Evolutionary conservation across 306 rosid species (phyloP), one percentile per base, ranked within the genome.

Genomic region (Morella rubra): DNA sequence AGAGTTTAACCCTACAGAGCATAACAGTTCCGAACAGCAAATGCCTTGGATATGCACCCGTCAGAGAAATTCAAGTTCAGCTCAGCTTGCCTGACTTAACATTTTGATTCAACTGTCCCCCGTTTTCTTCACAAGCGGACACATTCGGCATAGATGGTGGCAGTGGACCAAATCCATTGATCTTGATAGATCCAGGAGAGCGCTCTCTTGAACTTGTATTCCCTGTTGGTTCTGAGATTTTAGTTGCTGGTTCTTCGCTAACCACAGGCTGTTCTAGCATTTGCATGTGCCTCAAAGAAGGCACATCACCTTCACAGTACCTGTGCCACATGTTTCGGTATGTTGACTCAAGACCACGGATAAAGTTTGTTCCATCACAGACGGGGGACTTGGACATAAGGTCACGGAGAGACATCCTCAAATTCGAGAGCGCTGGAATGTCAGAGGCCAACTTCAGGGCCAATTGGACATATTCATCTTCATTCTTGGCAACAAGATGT

Each of bases 251-350:
- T 12, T 85, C 91, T 60, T 67, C 77, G 8, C 73, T 32, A 46
- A 79, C 32, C n/a, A 61, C 82, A 47, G 82, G 66, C 44, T 76
- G 81, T 80, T 89, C 83, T 74, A 88, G 84, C 80, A 77, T 71
- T 67, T 86, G 90, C 64, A 90, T 55, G 76, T 82, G 87, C 77
- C 83, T 86, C 77, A 84, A 85, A 79, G 99, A 91, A 19, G 97
- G 99, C 70, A 90, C 88, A 27, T 95, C 99, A 22, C 99, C 99
- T 71, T 90, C 82, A 74, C 99, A 95, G 83, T 95, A 95, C 73
- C 91, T 82, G 68, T 74, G 84, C 99, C 99, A 95, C 90, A 95
- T 90, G 51, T 84, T 85, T 65, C 99, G 81, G 74, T 89, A 92
- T 50, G 85, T 54, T 18, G 89, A 90, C 77, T 93, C 98, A 44